Conservation (phyloP, 768 basidiomycete genomes). For the Clavulina sp. region DNA sequence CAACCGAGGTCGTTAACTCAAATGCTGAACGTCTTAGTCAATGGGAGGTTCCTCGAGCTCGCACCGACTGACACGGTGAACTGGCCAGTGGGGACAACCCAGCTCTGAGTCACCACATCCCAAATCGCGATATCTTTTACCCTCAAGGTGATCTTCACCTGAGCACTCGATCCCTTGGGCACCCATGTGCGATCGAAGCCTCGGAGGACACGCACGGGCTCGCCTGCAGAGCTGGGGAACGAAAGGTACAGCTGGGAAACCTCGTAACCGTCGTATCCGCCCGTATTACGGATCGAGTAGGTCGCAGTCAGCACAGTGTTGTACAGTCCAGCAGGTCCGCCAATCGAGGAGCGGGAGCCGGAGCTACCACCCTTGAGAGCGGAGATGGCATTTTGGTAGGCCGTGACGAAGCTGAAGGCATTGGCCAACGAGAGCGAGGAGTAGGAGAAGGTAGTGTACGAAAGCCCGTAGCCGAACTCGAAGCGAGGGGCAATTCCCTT, state of each 20-base stretch:
- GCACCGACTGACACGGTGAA: conserved; percentile 4
- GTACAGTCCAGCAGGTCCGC: too few relatives aligned
- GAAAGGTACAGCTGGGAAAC: conserved; percentile 14
- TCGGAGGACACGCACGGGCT: conserved; percentile 12
- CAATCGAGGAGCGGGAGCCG: neutral
- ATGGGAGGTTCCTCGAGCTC: conserved; percentile 15
- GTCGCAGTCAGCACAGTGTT: too few relatives aligned
- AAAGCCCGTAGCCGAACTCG: conserved; percentile 56
- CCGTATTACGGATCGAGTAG: too few relatives aligned
- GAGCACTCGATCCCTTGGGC: conserved; percentile 8
- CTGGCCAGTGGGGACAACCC: conserved; percentile 1
- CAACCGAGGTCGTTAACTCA: conserved; percentile 39
- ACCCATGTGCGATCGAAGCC: conserved; percentile 13
- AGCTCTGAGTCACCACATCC: conserved; percentile 6
- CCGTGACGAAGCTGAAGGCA: too few relatives aligned
- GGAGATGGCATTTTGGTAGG: too few relatives aligned
- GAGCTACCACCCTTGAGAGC: too few relatives aligned
- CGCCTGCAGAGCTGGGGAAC: conserved; percentile 9
- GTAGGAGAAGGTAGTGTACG: too few relatives aligned
- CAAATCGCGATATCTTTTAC: conserved; percentile 7
- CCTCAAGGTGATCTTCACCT: conserved; percentile 1
- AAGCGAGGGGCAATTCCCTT: conserved; percentile 58
- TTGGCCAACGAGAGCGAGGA: too few relatives aligned
- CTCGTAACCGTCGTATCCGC: too few relatives aligned
- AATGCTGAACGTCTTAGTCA: conserved; percentile 59